Base-by-base conservation (phyloP, 1,284 basidiomycete genomes). In the Trametes pubescens region DNA sequence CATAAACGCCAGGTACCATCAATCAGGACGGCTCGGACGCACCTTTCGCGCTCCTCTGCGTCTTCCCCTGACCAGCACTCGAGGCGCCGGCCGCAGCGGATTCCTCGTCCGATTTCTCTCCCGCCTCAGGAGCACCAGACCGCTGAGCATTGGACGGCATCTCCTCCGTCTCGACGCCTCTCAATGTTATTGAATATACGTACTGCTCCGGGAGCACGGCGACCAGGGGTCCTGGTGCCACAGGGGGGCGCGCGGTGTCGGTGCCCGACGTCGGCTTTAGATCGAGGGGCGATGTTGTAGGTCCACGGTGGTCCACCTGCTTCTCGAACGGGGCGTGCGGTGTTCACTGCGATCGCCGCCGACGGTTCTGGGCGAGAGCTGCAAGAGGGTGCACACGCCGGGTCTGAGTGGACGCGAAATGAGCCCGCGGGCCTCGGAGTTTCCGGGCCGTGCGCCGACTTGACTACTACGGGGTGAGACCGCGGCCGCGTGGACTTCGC, bases 1-100 rank as follows among this genome's bases (percentile, higher is more conserved):
- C 60, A 46, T 57, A 52, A 57, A 67, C 34, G 62, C 26, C 16
- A 32, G 29, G 29, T 32, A 11, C 16, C 2, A 53, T 13, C 9
- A 29, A 16, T 0, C 9, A 18, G 22, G 13, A 21, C 58, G 32
- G 37, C 40, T 35, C 38, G 34, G 10, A 34, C 71, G 65, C 56
- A 87, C 89, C 89, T 79, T 89, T 83, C 72, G 87, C 90, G 65
- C 88, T 90, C 55, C 89, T 46, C 52, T 65, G 60, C 1, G 63
- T 21, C 48, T 65, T 66, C 34, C 40, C 44, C 48, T 62, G 58
- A 8, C 22, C 35, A n/a, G 57, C 40, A 5, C 37, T 40, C 13
- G 62, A 59, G 16, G 53, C 43, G 26, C 47, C 44, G 40, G 64
- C 40, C 16, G 51, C 54, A 22, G 60, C 26, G 7, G 35, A 10